Percentiles rank a stretch among this genome's conserved stretches.
Conservation (phyloP, 169 alveolate species). For the Plasmodium sp. region DNA sequence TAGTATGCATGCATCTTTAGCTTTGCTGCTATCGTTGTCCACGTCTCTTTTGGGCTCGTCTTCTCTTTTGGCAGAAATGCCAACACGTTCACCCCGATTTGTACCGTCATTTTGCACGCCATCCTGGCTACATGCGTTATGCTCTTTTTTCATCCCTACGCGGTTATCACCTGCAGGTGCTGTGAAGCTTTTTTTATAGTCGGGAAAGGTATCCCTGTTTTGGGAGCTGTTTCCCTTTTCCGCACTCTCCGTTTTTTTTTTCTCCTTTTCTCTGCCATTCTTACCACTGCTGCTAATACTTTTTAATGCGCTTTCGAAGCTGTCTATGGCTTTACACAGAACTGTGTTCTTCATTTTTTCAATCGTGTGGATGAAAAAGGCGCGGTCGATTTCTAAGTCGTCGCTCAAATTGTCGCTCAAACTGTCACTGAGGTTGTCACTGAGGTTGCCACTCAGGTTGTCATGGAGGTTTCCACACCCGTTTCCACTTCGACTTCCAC, state of each 20-base stretch:
- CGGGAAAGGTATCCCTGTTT: background rate
- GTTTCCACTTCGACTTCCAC: background rate
- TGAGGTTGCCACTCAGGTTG: background rate
- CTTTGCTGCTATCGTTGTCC: background rate
- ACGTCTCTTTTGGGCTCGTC: background rate
- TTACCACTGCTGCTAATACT: background rate
- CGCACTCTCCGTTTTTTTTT: background rate
- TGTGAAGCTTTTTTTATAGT: background rate
- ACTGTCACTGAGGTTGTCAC: background rate
- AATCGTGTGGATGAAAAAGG: constrained; percentile 15
- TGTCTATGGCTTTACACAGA: constrained; percentile 60
- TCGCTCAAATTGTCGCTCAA: constrained; percentile 17
- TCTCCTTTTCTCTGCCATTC: background rate
- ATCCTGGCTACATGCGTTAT: background rate
- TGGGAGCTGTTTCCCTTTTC: background rate
- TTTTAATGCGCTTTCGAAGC: constrained; percentile 18
- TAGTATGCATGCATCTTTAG: background rate
- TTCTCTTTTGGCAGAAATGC: background rate
- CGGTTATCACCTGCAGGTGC: background rate
- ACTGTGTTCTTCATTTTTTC: constrained; percentile 50
- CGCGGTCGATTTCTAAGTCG: constrained; percentile 10
- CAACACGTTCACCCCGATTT: background rate
- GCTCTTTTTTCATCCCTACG: background rate
- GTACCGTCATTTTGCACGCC: background rate
- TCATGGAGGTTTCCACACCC: too few species aligned